Evolutionary conservation across 2,329 filamentous ascomycete genomes (phyloP).

Genomic region (Sclerotinia sclerotiorum): DNA sequence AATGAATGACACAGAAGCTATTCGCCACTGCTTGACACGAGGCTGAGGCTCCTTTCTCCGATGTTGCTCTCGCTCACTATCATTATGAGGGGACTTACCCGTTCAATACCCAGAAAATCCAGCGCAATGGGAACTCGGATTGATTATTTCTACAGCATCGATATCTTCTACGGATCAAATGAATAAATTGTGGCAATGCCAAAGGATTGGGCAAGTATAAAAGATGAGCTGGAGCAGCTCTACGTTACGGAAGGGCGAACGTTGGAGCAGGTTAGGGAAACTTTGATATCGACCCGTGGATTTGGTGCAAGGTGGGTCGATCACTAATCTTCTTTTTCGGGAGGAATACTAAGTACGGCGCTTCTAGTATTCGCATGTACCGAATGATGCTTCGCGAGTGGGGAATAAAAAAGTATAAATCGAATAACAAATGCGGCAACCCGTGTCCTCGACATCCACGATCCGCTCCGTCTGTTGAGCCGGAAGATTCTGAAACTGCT

Average conservation of each 20-base stretch:
- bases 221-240: slow-evolving; percentile 28
- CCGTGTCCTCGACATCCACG: slow-evolving; percentile 8
- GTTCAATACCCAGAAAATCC: not conserved
- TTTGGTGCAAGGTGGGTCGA: slow-evolving; percentile 30
- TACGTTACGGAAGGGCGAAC: slow-evolving; percentile 27
- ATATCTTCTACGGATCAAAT: slow-evolving; percentile 6
- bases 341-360: not conserved
- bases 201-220: slow-evolving; percentile 29
- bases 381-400: slow-evolving; percentile 25
- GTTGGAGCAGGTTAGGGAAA: slow-evolving; percentile 27
- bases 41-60: not conserved
- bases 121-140: slow-evolving; percentile 13
- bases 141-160: not conserved
- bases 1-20: not conserved
- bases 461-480: slow-evolving; percentile 1
- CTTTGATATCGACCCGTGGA: slow-evolving; percentile 23
- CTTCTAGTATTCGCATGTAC: slow-evolving; percentile 26
- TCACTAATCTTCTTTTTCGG: not conserved
- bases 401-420: slow-evolving; percentile 25
- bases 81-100: not conserved
- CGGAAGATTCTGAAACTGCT: not conserved
- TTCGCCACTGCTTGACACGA: slow-evolving; percentile 15
- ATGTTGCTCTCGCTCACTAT: not conserved
- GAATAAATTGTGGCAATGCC: slow-evolving; percentile 24
- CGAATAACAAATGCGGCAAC: slow-evolving; percentile 16